Evolutionary conservation across 2,329 filamentous ascomycete genomes (phyloP).

Genomic region (Neonectria neomacrospora): DNA sequence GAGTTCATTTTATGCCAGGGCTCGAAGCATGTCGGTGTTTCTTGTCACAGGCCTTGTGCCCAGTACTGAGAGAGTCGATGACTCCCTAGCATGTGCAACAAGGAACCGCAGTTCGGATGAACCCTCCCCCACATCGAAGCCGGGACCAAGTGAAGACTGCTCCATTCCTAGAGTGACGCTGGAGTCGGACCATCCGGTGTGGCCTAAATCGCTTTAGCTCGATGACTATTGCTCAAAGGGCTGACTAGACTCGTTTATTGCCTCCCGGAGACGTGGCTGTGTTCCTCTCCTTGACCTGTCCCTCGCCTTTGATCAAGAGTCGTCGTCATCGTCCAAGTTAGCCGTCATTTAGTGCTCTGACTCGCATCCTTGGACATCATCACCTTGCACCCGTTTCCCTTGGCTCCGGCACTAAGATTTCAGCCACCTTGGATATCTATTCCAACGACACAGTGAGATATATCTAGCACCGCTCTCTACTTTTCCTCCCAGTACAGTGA

Average conservation of each 20-base stretch:
- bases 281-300: constrained; percentile 9
- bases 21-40: background rate
- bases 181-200: constrained; percentile 14
- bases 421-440: background rate
- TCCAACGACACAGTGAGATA: background rate
- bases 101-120: constrained; percentile 14
- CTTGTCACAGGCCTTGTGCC: too few relatives aligned
- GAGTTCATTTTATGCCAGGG: background rate
- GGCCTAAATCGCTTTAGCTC: background rate
- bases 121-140: constrained; percentile 19
- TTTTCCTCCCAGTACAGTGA: background rate
- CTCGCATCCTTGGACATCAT: background rate
- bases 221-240: background rate
- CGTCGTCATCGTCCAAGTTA: constrained; percentile 23
- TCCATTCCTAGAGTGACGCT: constrained; percentile 1
- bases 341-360: constrained; percentile 3
- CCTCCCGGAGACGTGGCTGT: background rate
- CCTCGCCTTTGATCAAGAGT: constrained; percentile 10
- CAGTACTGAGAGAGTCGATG: background rate
- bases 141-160: background rate
- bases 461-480: background rate
- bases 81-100: background rate
- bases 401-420: background rate
- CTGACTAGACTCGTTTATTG: constrained; percentile 2
- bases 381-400: background rate